phyloP scores from a whole-genome alignment of 2,329 filamentous ascomycete species.

The Leptodontidium sp. region DNA sequence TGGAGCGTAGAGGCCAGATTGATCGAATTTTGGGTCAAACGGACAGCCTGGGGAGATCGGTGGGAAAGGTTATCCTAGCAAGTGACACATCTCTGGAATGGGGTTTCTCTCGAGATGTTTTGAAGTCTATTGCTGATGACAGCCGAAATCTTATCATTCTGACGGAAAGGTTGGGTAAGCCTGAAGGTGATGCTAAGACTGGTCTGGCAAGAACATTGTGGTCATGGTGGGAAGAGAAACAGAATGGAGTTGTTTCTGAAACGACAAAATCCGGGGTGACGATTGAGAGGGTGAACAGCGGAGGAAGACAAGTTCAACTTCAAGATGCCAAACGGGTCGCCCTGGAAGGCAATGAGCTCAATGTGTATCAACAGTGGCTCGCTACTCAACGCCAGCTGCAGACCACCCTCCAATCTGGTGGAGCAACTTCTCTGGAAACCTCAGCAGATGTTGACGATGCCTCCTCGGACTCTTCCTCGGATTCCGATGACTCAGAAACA shows the following conservation, averaged over 20 bases:
- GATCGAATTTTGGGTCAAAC: slow-evolving; percentile 67
- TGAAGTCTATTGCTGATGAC: slow-evolving; percentile 78
- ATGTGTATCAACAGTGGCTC: slow-evolving; percentile 89
- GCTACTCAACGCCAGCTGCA: slow-evolving; percentile 88
- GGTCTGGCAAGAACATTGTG: slow-evolving; percentile 77
- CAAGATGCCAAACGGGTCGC: slow-evolving; percentile 68
- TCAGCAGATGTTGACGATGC: slow-evolving; percentile 82
- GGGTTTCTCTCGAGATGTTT: slow-evolving; percentile 88
- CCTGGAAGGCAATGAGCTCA: slow-evolving; percentile 78
- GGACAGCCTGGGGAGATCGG: slow-evolving; percentile 52
- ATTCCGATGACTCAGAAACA: slow-evolving; percentile 87
- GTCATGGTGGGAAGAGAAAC: slow-evolving; percentile 78
- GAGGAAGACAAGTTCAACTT: slow-evolving; percentile 68
- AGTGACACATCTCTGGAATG: slow-evolving; percentile 92
- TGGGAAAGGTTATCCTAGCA: slow-evolving; percentile 82
- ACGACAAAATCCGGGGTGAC: slow-evolving; percentile 60
- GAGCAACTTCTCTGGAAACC: slow-evolving; percentile 71
- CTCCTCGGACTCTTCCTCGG: slow-evolving; percentile 84
- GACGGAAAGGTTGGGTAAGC: slow-evolving; percentile 72
- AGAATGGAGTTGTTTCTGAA: slow-evolving; percentile 69
- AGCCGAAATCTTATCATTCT: slow-evolving; percentile 85
- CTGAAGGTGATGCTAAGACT: slow-evolving; percentile 39
- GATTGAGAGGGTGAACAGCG: slow-evolving; percentile 72
- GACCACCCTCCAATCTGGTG: slow-evolving; percentile 77
- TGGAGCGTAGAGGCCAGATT: slow-evolving; percentile 84